Conservation (phyloP, 1,284 basidiomycete species). For the Malassezia psittaci region DNA sequence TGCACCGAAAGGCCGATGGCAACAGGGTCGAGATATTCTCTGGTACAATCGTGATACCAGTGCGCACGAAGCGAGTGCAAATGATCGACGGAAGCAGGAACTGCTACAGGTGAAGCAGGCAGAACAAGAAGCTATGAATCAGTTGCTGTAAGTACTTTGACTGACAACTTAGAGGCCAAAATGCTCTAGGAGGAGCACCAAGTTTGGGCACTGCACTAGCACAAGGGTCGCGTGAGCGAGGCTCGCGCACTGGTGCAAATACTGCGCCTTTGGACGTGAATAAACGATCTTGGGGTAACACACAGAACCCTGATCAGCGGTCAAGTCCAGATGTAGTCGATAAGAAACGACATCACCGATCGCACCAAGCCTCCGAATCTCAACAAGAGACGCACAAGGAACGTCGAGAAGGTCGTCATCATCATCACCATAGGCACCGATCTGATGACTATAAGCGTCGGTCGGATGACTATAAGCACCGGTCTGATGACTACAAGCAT, state of each 20-base stretch:
- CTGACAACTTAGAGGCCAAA: background rate
- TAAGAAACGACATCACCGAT: too few species aligned
- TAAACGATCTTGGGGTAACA: conserved; percentile 1
- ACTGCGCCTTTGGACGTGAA: conserved; percentile 10
- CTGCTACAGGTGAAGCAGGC: conserved; percentile 32
- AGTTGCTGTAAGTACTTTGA: conserved; percentile 20
- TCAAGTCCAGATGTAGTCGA: too few species aligned
- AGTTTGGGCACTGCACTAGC: background rate
- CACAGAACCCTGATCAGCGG: too few species aligned
- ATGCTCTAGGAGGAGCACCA: background rate
- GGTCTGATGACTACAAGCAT: too few species aligned
- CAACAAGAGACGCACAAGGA: too few species aligned
- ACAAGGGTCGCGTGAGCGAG: background rate
- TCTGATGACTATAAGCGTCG: too few species aligned
- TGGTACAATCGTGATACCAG: conserved; percentile 43
- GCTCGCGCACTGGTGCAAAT: conserved; percentile 12
- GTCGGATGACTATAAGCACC: too few species aligned
- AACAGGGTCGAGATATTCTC: conserved; percentile 39
- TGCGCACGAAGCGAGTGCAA: background rate
- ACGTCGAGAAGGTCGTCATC: too few species aligned
- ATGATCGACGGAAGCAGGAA: conserved; percentile 30
- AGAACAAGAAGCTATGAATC: conserved; percentile 36
- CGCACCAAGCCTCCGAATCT: too few species aligned
- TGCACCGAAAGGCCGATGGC: conserved; percentile 45
- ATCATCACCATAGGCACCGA: too few species aligned